Evolutionary conservation across 2,329 filamentous ascomycete species (phyloP).

Genomic region (Lachnellula cervina): DNA sequence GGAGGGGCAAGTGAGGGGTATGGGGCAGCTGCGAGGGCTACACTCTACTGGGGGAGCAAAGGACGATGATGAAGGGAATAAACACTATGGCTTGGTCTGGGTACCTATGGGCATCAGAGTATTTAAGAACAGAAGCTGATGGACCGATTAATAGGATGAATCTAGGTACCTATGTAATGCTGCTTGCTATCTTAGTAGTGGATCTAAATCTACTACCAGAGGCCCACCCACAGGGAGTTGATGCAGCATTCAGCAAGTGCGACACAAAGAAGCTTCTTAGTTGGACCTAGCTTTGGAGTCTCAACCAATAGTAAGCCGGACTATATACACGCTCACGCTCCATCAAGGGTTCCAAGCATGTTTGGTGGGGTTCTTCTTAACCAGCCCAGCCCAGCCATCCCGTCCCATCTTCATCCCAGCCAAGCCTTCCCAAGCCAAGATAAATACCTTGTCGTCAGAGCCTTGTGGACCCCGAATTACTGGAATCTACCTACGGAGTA

Average conservation of each 20-base stretch:
- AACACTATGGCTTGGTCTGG: background rate
- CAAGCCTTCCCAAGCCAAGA: too few species aligned
- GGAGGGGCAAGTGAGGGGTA: background rate
- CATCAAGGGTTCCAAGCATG: background rate
- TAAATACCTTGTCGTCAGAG: too few species aligned
- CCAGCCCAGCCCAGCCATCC: too few species aligned
- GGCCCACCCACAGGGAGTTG: background rate
- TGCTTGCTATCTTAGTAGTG: background rate
- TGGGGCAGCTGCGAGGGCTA: background rate
- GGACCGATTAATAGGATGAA: too few species aligned
- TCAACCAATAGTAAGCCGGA: background rate
- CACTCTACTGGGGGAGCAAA: background rate
- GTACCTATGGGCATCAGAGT: background rate
- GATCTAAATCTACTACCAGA: background rate
- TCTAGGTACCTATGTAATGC: background rate
- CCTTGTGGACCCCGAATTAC: too few species aligned
- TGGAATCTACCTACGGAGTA: too few species aligned
- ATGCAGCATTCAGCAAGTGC: background rate
- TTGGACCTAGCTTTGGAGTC: background rate
- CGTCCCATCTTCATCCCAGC: too few species aligned
- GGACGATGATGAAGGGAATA: background rate
- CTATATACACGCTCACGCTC: background rate
- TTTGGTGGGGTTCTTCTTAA: too few species aligned
- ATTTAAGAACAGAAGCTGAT: background rate
- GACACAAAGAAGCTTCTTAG: background rate